A percentile compares a stretch with the other conserved stretches of the same genome.
phyloP scores from a whole-genome alignment of 345 rosid genomes.

The Ceriops zippeliana region DNA sequence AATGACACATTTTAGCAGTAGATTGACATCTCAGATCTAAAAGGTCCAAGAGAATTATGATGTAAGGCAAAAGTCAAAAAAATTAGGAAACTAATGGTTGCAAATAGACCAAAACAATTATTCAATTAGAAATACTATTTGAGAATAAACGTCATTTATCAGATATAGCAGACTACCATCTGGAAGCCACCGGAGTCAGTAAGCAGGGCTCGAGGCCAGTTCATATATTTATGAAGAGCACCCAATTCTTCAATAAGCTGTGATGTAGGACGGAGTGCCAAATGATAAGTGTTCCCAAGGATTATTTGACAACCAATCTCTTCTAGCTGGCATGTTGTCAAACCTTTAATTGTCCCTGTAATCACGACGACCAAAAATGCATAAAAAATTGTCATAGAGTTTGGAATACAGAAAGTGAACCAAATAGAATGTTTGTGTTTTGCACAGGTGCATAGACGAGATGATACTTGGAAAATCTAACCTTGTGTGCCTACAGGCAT shows the following conservation, averaged over 20 bases:
- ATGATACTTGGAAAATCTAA: conserved; percentile 18
- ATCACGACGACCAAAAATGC: conserved; percentile 20
- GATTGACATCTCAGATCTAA: too few relatives aligned
- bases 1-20: too few relatives aligned
- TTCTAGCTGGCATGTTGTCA: conserved; percentile 69
- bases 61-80: neutral
- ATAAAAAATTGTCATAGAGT: neutral
- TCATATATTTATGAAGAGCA: conserved; percentile 80
- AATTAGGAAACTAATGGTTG: neutral
- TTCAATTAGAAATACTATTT: neutral
- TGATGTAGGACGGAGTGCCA: conserved; percentile 78
- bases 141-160: conserved; percentile 1
- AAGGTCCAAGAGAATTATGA: too few relatives aligned
- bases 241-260: conserved; percentile 75
- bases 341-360: conserved; percentile 76
- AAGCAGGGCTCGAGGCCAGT: conserved; percentile 79
- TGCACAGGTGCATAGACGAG: neutral
- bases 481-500: conserved; percentile 94
- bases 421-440: neutral
- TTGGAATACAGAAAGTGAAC: neutral
- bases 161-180: conserved; percentile 49
- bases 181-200: conserved; percentile 93
- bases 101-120: neutral
- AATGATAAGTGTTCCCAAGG: conserved; percentile 80
- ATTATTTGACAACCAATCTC: conserved; percentile 86